A percentile compares a stretch with the other conserved stretches of the same genome.
phyloP scores from a whole-genome alignment of 129 eudicot species.

The Pittosporum tobira region DNA sequence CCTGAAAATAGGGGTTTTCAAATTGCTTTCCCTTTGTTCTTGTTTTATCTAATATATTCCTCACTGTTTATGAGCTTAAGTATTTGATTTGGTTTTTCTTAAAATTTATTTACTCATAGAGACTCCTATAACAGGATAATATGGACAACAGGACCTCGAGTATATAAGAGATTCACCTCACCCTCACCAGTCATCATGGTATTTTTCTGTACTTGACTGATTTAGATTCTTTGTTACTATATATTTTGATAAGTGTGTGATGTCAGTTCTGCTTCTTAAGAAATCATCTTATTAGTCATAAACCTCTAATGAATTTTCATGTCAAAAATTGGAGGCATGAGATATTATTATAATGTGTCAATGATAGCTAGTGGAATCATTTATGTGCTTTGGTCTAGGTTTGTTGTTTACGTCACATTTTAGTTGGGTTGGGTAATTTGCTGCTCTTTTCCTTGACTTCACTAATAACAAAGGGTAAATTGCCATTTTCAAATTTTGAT shows the following conservation, averaged over 20 bases:
- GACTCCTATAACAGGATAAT: conserved; percentile 49
- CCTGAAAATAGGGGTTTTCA: not conserved
- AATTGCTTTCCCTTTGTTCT: not conserved
- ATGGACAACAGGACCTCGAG: conserved; percentile 85
- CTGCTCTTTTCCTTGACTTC: too few species aligned
- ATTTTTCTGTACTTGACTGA: not conserved
- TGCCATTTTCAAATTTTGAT: too few species aligned
- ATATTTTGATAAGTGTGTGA: not conserved
- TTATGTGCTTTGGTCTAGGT: too few species aligned
- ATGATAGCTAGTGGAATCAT: too few species aligned
- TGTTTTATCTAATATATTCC: not conserved
- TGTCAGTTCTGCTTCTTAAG: not conserved
- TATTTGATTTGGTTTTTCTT: not conserved
- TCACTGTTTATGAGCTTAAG: not conserved
- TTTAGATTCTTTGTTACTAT: not conserved
- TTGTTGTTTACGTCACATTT: too few species aligned
- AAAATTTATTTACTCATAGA: not conserved
- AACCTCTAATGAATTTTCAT: not conserved
- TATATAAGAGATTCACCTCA: conserved; percentile 68
- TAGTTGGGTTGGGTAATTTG: too few species aligned
- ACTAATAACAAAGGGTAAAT: too few species aligned
- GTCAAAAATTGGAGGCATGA: not conserved
- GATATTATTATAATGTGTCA: not conserved
- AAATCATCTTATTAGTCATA: not conserved
- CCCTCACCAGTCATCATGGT: conserved; percentile 65